These are phyloP conservation scores for Solanum chilense DNA, from an alignment of 257 asterid species.

Conservation along the genomic window DNA sequence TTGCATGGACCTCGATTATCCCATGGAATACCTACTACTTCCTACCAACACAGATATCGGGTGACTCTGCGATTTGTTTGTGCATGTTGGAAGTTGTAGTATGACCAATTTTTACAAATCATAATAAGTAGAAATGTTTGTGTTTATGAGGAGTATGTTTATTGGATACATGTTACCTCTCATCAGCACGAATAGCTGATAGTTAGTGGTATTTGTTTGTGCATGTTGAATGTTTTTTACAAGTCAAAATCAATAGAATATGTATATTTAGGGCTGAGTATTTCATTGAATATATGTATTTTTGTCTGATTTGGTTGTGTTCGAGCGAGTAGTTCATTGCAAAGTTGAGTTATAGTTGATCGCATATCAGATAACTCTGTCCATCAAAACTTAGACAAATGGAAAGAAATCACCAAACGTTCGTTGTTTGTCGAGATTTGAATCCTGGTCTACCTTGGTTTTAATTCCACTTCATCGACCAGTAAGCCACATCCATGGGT, in stretches of 20 bases:
- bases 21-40: not conserved
- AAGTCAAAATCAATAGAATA: no score
- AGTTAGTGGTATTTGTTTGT: not conserved
- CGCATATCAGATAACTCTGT: no score
- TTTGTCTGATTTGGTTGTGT: no score
- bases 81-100: not conserved
- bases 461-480: not conserved
- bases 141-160: not conserved
- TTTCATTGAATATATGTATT: no score
- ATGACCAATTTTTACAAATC: not conserved
- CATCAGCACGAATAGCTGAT: rapidly evolving
- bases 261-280: no score
- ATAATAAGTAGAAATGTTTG: not conserved
- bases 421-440: not conserved
- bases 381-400: no score
- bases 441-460: not conserved
- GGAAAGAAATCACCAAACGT: no score
- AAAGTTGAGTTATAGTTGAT: no score
- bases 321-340: no score
- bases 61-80: not conserved
- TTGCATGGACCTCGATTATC: not conserved
- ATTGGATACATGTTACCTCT: not conserved
- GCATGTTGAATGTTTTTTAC: not conserved
- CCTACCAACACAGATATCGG: not conserved
- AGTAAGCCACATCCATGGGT: not conserved